Evolutionary conservation across 768 basidiomycete genomes (phyloP).

Genomic region (Naematelia aurantialba): DNA sequence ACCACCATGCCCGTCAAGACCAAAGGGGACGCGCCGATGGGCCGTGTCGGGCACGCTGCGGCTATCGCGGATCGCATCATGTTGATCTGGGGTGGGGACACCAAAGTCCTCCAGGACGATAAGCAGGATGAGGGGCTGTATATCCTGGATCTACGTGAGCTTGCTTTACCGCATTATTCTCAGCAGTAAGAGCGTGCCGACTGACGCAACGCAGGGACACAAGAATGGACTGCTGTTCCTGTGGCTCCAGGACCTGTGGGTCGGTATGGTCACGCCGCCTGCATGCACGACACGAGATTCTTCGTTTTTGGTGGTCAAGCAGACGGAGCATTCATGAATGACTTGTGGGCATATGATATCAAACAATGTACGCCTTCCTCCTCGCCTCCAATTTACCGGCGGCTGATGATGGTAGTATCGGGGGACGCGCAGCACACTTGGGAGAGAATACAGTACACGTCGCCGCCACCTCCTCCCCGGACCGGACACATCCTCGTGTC

Average conservation of each 20-base stretch:
- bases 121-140: slow-evolving; percentile 90
- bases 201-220: slow-evolving; percentile 61
- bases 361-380: slow-evolving; percentile 67
- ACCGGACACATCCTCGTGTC: slow-evolving; percentile 90
- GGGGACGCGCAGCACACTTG: slow-evolving; percentile 78
- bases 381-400: neutral
- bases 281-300: slow-evolving; percentile 86
- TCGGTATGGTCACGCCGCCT: slow-evolving; percentile 91
- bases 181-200: neutral
- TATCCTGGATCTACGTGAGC: slow-evolving; percentile 85
- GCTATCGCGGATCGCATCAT: slow-evolving; percentile 93
- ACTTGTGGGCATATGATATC: slow-evolving; percentile 93
- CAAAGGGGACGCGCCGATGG: slow-evolving; percentile 77
- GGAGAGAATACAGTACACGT: slow-evolving; percentile 64
- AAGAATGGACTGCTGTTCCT: slow-evolving; percentile 87
- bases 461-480: slow-evolving; percentile 65
- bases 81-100: slow-evolving; percentile 98
- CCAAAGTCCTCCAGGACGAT: slow-evolving; percentile 67
- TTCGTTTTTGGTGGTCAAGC: slow-evolving; percentile 96
- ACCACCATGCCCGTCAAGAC: slow-evolving; percentile 80
- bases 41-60: slow-evolving; percentile 93
- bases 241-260: slow-evolving; percentile 75
- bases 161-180: neutral
- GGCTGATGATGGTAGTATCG: slow-evolving; percentile 46
- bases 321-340: slow-evolving; percentile 88